Evolutionary conservation across 345 rosid species (phyloP).

Genomic region (Geranium rotundifolium): DNA sequence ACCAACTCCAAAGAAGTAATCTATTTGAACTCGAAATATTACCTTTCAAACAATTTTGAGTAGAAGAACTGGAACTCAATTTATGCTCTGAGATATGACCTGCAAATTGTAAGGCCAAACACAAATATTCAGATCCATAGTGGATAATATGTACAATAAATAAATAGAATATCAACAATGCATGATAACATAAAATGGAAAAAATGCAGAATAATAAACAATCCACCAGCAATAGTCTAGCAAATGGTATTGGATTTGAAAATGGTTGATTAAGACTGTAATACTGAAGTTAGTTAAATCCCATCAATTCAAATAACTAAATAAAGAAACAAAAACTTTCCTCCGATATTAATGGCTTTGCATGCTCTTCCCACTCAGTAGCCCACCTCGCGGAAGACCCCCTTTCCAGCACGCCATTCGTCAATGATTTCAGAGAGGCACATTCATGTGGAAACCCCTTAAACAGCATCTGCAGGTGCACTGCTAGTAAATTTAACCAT

Average conservation of each 20-base stretch:
- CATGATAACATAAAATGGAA: not conserved
- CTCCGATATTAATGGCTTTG: constrained; percentile 58
- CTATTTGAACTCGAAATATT: not conserved
- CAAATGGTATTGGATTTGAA: not conserved
- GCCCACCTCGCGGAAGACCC: constrained; percentile 75
- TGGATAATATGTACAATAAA: not conserved
- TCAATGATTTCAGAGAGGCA: constrained; percentile 42
- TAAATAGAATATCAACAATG: not conserved
- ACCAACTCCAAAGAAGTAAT: not conserved
- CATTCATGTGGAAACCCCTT: constrained; percentile 73
- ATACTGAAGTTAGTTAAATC: not conserved
- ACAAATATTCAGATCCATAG: not conserved
- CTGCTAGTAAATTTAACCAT: not conserved
- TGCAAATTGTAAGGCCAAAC: constrained; percentile 1
- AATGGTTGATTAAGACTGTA: not conserved
- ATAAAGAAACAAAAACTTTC: constrained; percentile 12
- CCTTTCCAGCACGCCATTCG: constrained; percentile 51
- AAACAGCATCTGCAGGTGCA: constrained; percentile 50
- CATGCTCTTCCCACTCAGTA: constrained; percentile 86
- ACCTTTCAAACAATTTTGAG: not conserved
- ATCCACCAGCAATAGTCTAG: not conserved
- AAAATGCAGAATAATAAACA: not conserved
- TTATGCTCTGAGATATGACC: constrained; percentile 6
- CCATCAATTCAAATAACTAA: not conserved
- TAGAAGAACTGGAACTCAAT: constrained; percentile 5